Evolutionary conservation across 768 basidiomycete species (phyloP), one percentile per base, ranked within the genome.

Genomic region (Paxillus involutus): DNA sequence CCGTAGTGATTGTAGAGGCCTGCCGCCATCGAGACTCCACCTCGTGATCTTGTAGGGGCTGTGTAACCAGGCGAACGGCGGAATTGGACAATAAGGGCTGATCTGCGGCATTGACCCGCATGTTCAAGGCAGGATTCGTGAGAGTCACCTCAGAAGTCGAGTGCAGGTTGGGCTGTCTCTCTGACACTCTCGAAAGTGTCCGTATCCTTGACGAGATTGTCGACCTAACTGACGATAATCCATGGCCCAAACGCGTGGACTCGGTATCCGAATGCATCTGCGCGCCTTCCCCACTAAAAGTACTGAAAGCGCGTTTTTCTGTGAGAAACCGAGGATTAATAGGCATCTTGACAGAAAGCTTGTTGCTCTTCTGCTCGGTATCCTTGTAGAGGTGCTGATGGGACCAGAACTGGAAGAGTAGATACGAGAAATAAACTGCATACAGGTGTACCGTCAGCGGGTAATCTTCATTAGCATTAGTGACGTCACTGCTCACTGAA

Each of bases 381-480:
- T 79, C 80, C 16, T 73, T 69, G 65, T 82, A 85, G 33, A 84
- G 68, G 57, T 81, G 71, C 52, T 71, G 72, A 63, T 83, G 82
- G 4, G 81, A 81, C 74, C 77, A 81, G 12, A 84, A 73, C 62
- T 81, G 82, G 62, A 83, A 82, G 48, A 82, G 63, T 33, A 83
- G 71, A 60, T 79, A 82, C 19, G 71, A 68, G 21, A 67, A 55
- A 60, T 85, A 85, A 56, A 81, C 81, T 83, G 58, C 32, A 42
- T 53, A 24, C n/a, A 32, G 24, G 11, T 48, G 13, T 30, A 30
- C 1, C 44, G 17, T 29, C 13, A 53, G 43, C 44, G 17, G 49
- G 56, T 39, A 11, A 35, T n/a, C 14, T 39, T 26, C 24, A 8
- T 16, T 32, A 12, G 19, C 24, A 8, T 16, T 35, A 12, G 19